Conservation (phyloP, 164 flowering plant genomes). For the Pachysandra terminalis region DNA sequence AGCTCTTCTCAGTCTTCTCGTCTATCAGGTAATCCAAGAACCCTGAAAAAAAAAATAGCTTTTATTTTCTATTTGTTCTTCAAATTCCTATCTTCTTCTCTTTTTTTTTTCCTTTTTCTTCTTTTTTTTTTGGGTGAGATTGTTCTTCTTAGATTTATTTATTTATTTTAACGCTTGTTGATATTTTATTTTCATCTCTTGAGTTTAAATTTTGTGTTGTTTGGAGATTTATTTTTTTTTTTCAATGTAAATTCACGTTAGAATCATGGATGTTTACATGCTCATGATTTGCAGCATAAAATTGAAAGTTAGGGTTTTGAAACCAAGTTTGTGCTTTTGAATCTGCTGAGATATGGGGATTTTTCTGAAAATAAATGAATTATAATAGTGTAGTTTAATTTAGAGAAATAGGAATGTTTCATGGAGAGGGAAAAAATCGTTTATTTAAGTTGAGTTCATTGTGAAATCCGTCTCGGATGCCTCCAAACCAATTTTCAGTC, state of each 20-base stretch:
- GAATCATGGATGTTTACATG: not conserved
- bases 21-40: slow-evolving; percentile 56
- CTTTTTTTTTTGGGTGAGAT: not conserved
- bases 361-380: not conserved
- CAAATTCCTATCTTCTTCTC: not conserved
- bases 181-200: not conserved
- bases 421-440: no score
- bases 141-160: no score
- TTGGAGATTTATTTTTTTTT: not conserved
- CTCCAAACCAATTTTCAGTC: not conserved
- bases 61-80: not conserved
- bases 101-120: not conserved
- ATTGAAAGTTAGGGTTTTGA: not conserved
- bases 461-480: not conserved
- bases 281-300: not conserved
- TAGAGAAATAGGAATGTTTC: no score
- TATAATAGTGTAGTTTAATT: not conserved
- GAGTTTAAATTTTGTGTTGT: not conserved
- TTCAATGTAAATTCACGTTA: not conserved
- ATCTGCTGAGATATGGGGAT: not conserved
- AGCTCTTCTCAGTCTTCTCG: slow-evolving; percentile 51
- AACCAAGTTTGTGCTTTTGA: not conserved
- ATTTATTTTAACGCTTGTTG: not conserved
- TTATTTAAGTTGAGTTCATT: no score
- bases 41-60: slow-evolving; percentile 4